phyloP scores from a whole-genome alignment of 768 basidiomycete species.

The Serendipita indica region DNA sequence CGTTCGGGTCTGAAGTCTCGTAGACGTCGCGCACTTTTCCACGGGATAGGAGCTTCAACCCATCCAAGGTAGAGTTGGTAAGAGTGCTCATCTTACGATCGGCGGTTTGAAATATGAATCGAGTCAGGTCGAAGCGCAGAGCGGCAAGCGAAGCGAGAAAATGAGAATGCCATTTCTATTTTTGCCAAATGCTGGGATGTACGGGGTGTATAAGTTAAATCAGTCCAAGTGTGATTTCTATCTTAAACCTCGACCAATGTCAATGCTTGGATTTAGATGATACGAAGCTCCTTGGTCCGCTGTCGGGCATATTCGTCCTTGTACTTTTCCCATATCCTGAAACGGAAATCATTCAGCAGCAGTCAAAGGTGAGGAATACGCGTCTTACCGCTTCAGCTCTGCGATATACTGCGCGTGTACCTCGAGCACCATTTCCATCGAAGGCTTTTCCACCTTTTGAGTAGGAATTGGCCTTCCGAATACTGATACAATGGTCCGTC shows the following conservation, averaged over 20 bases:
- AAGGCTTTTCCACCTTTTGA: conserved; percentile 60
- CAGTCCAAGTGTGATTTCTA: not conserved
- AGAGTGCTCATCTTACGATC: not conserved
- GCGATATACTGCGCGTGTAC: conserved; percentile 81
- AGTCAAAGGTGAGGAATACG: not conserved
- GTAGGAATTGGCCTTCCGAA: conserved; percentile 85
- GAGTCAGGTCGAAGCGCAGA: not conserved
- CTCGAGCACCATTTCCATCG: conserved; percentile 61
- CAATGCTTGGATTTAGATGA: conserved; percentile 27
- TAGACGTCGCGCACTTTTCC: conserved; percentile 98
- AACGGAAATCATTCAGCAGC: not conserved
- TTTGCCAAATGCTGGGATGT: too few relatives aligned
- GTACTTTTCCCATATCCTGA: conserved; percentile 90
- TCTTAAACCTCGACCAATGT: not conserved
- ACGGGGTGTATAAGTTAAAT: too few relatives aligned
- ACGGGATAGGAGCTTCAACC: conserved; percentile 56
- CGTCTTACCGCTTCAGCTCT: conserved; percentile 67
- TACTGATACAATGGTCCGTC: conserved; percentile 89
- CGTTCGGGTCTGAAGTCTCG: conserved; percentile 29
- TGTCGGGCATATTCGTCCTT: conserved; percentile 87
- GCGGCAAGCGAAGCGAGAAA: not conserved
- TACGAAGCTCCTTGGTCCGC: conserved; percentile 58
- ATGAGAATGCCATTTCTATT: not conserved
- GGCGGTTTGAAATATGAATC: too few relatives aligned
- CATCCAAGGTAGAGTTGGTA: conserved; percentile 16